These are phyloP conservation scores for Biscogniauxia mediterranea DNA, from an alignment of 2,329 filamentous ascomycete species.

Conservation along the genomic window DNA sequence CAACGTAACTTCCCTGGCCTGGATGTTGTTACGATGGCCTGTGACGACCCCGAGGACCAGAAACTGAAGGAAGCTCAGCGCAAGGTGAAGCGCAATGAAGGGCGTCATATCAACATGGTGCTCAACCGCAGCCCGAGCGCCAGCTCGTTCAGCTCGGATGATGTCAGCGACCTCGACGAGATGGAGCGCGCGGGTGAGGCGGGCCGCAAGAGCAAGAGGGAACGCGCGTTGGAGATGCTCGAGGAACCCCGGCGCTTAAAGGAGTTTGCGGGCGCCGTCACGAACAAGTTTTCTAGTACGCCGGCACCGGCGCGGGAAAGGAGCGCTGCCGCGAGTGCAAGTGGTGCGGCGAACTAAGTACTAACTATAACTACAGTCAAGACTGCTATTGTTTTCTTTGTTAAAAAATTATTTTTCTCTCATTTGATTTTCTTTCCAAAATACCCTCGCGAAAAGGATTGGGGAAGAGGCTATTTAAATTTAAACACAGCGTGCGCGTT, in stretches of 20 bases:
- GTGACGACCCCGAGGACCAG: conserved; percentile 71
- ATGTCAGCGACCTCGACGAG: conserved; percentile 50
- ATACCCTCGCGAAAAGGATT: too few relatives aligned
- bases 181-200: conserved; percentile 40
- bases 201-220: conserved; percentile 48
- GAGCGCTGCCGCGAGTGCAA: too few relatives aligned
- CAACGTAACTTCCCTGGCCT: conserved; percentile 73
- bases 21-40: conserved; percentile 71
- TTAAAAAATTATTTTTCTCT: too few relatives aligned
- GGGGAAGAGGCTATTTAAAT: too few relatives aligned
- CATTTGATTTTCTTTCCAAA: too few relatives aligned
- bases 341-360: too few relatives aligned
- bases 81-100: conserved; percentile 67
- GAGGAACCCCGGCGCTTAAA: conserved; percentile 50
- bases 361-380: too few relatives aligned
- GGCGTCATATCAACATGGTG: conserved; percentile 51
- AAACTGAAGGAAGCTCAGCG: conserved; percentile 75
- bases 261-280: conserved; percentile 14
- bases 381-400: too few relatives aligned
- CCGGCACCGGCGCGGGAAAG: too few relatives aligned
- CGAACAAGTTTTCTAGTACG: background rate
- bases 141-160: conserved; percentile 50
- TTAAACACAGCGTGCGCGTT: too few relatives aligned
- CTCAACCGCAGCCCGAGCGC: conserved; percentile 53
- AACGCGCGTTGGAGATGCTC: conserved; percentile 49